Percentiles rank a stretch among this genome's conserved stretches.
Evolutionary conservation across 805 yeast species (phyloP).

Genomic region (Citeromyces matritensis): DNA sequence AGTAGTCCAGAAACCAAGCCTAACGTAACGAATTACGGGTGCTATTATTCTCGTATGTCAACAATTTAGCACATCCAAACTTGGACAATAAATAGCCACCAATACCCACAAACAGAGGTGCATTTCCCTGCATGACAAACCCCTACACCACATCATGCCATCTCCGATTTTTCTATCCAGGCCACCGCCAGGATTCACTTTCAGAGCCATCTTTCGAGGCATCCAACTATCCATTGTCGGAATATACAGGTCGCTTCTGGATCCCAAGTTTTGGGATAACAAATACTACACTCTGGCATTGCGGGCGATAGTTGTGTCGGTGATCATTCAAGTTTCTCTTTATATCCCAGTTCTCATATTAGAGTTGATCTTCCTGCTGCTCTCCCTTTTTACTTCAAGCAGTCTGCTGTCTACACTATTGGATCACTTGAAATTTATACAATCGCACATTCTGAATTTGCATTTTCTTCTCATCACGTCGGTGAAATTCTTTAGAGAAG

Average conservation of each 20-base stretch:
- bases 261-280: constrained; percentile 20
- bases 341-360: constrained; percentile 12
- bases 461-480: constrained; percentile 22
- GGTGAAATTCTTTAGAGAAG: constrained; percentile 18
- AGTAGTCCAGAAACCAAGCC: not conserved
- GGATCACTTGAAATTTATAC: constrained; percentile 12
- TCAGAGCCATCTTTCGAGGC: constrained; percentile 33
- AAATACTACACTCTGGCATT: constrained; percentile 20
- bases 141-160: constrained; percentile 21
- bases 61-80: too few relatives aligned
- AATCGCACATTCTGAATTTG: constrained; percentile 20
- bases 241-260: constrained; percentile 26
- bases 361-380: constrained; percentile 9
- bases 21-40: not conserved
- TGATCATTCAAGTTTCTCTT: constrained; percentile 17
- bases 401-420: constrained; percentile 6
- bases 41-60: not conserved
- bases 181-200: constrained; percentile 40
- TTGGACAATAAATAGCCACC: not conserved
- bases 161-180: constrained; percentile 44
- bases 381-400: constrained; percentile 6
- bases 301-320: constrained; percentile 19
- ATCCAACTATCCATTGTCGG: constrained; percentile 36
- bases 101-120: too few relatives aligned
- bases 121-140: too few relatives aligned